Percentiles rank a stretch among this genome's conserved stretches.
These are phyloP conservation scores for Bacidia gigantensis DNA, from an alignment of 495 filamentous ascomycete genomes.

Conservation along the genomic window DNA sequence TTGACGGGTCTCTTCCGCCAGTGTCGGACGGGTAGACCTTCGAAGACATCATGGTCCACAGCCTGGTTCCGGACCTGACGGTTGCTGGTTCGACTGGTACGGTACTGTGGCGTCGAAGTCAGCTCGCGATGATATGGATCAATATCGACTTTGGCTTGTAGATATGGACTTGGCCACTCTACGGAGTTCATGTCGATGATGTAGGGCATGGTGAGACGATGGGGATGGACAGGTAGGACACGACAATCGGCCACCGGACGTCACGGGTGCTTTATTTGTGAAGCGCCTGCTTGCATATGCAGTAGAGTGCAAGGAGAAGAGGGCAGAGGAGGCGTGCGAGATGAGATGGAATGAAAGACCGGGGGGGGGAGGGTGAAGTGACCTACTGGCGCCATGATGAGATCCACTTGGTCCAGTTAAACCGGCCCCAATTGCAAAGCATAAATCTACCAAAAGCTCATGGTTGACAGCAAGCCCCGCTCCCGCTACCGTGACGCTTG, in stretches of 20 bases:
- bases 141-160: background rate
- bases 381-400: background rate
- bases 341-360: background rate
- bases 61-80: constrained; percentile 57
- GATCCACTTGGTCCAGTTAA: background rate
- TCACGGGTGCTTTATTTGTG: background rate
- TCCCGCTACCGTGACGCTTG: background rate
- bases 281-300: constrained; percentile 1
- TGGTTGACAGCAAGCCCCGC: background rate
- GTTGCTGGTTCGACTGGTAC: constrained; percentile 50
- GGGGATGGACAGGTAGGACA: background rate
- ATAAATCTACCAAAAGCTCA: background rate
- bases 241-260: background rate
- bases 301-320: background rate
- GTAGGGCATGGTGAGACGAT: background rate
- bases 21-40: constrained; percentile 84
- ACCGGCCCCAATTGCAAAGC: background rate
- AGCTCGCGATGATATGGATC: constrained; percentile 6
- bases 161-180: background rate
- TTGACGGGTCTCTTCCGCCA: constrained; percentile 65
- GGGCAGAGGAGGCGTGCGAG: background rate
- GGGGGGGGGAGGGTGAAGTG: background rate
- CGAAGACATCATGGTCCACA: constrained; percentile 88
- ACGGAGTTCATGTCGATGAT: background rate
- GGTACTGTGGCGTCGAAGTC: constrained; percentile 23